These are phyloP conservation scores for Lasiosphaeriaceae sp. DNA, from an alignment of 495 filamentous ascomycete genomes.

Conservation along the genomic window DNA sequence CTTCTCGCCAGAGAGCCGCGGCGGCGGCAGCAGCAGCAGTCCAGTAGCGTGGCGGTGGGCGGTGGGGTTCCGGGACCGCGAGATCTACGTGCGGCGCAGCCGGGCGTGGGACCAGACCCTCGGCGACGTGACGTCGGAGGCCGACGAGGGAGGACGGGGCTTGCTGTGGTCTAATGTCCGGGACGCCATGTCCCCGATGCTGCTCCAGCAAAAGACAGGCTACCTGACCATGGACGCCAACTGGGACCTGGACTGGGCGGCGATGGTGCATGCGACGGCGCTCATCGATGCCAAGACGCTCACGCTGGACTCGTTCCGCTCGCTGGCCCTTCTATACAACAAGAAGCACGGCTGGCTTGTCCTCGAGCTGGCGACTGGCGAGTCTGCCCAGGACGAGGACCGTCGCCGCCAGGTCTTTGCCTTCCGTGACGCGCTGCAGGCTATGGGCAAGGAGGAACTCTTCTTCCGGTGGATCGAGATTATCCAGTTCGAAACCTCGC, in stretches of 20 bases:
- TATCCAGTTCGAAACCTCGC: slow-evolving; percentile 73
- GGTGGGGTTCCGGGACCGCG: slow-evolving; percentile 65
- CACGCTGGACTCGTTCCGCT: slow-evolving; percentile 55
- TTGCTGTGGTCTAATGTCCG: slow-evolving; percentile 33
- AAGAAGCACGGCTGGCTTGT: slow-evolving; percentile 64
- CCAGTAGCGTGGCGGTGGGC: slow-evolving; percentile 64
- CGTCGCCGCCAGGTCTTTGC: slow-evolving; percentile 59
- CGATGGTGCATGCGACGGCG: slow-evolving; percentile 64
- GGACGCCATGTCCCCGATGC: slow-evolving; percentile 56
- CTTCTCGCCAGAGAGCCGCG: slow-evolving; percentile 35
- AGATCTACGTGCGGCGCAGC: slow-evolving; percentile 71
- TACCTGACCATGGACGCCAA: slow-evolving; percentile 72
- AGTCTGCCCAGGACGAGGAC: slow-evolving; percentile 50
- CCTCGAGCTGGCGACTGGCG: slow-evolving; percentile 48
- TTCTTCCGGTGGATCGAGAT: slow-evolving; percentile 87
- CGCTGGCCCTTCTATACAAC: slow-evolving; percentile 61
- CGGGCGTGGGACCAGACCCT: slow-evolving; percentile 53
- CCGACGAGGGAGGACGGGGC: slow-evolving; percentile 10
- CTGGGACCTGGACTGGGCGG: slow-evolving; percentile 77
- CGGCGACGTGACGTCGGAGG: slow-evolving; percentile 36
- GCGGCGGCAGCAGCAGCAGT: slow-evolving; percentile 31
- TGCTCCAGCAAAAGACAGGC: slow-evolving; percentile 66
- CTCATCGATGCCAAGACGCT: slow-evolving; percentile 59
- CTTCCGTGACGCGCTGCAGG: slow-evolving; percentile 66
- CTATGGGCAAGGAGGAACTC: slow-evolving; percentile 73